Evolutionary conservation across 352 stramenopile species (phyloP), one percentile per base, ranked within the genome.

Genomic region (Globisporangium nodosum): DNA sequence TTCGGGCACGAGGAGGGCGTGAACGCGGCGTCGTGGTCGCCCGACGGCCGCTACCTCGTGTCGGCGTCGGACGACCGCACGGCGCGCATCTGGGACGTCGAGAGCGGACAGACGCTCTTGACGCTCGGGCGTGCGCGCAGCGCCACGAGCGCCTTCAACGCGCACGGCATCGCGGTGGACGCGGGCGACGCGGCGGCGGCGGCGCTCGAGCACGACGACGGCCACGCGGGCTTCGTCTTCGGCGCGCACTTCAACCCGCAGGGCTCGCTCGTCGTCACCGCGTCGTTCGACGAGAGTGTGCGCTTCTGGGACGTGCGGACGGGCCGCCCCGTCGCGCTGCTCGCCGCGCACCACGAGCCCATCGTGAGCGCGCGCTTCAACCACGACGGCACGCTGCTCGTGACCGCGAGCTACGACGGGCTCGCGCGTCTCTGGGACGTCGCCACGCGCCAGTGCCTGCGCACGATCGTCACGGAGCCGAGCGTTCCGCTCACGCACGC

Each of bases 41-140:
- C 75, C 5, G 85, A 96, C 51, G 76, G 80, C 11, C 72, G 63
- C 39, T 96, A 96, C 54, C 60, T 99, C 33, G 94, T 88, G 12
- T 98, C 96, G 6, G 95, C 94, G 8, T 97, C 86, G 11, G 97
- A 99, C 68, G 97, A 99, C 72, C 95, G 94, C 50, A 98, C 95
- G 0, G 69, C 98, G 43, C 84, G 93, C 20, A 68, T 99, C 1
- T 99, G 96, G 94, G 94, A 98, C 71, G 89, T 95, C 16, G 85
- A 96, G 63, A 90, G 87, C 31, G 83, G 79, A 40, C 81, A 85
- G 52, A 81, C 71, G 31, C 69, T 93, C 4, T 70, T 74, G 15
- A 84, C 83, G 0, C 71, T 98, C 35, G 86, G 85, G 30, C 73
- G 70, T 31, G 78, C 76, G 52, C 68, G 39, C 62, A 73, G 58